A percentile compares a stretch with the other conserved stretches of the same genome.
Evolutionary conservation across 768 basidiomycete species (phyloP).

Genomic region (Floccularia luteovirens): DNA sequence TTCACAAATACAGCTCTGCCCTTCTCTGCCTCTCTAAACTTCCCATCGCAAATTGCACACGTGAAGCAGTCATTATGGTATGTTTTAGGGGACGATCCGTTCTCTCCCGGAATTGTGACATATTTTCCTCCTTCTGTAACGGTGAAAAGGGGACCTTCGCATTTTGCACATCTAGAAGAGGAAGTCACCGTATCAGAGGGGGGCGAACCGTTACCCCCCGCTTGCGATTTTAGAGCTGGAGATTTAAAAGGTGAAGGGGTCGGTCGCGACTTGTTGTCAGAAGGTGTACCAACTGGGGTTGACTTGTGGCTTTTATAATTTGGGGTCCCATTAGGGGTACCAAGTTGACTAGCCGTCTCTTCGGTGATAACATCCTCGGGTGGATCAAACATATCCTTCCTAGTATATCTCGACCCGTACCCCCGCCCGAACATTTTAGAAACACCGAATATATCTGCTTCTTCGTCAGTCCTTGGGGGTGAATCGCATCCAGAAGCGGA

Average conservation of each 20-base stretch:
- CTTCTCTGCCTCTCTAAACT: slow-evolving; percentile 52
- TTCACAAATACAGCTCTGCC: slow-evolving; percentile 71
- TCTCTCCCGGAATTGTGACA: slow-evolving; percentile 59
- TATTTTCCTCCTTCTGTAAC: slow-evolving; percentile 53
- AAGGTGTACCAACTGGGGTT: too few relatives aligned
- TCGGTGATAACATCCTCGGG: slow-evolving; percentile 18
- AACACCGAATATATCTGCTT: slow-evolving; percentile 13
- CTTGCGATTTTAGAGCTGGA: too few relatives aligned
- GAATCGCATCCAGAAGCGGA: slow-evolving; percentile 49
- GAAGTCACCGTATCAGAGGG: slow-evolving; percentile 21
- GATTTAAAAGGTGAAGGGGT: too few relatives aligned
- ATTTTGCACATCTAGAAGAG: slow-evolving; percentile 52
- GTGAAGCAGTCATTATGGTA: slow-evolving; percentile 77
- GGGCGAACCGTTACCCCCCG: too few relatives aligned
- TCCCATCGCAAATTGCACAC: slow-evolving; percentile 56
- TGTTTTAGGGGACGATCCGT: slow-evolving; percentile 39
- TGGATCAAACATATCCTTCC: slow-evolving; percentile 17
- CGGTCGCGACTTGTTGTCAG: too few relatives aligned
- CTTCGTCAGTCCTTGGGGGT: slow-evolving; percentile 26
- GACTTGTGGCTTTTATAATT: slow-evolving; percentile 10
- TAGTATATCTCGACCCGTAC: slow-evolving; percentile 12
- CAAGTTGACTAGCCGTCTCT: slow-evolving; percentile 21
- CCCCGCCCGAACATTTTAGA: slow-evolving; percentile 11
- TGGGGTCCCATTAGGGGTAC: slow-evolving; percentile 24
- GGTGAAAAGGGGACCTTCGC: slow-evolving; percentile 49